These are phyloP conservation scores for Raphidocelis subcapitata DNA, from an alignment of 139 green algal species.

Conservation along the genomic window DNA sequence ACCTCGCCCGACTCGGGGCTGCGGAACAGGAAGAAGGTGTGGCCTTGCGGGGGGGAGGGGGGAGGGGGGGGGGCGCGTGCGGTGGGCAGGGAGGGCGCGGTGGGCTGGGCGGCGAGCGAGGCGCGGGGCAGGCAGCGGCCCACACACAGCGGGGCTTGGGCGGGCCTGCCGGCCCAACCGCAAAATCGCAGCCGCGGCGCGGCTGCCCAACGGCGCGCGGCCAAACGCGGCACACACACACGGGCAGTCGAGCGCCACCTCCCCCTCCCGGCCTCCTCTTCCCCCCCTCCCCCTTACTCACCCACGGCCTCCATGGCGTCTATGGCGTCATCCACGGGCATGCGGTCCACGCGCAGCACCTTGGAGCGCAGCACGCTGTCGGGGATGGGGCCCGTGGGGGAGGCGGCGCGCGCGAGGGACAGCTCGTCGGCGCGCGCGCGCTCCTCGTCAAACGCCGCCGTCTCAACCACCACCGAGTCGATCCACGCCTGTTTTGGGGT, in stretches of 20 bases:
- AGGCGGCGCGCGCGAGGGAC: background rate
- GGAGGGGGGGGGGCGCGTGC: too few species aligned
- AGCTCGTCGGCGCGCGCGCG: conserved; percentile 23
- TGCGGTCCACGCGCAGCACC: conserved; percentile 45
- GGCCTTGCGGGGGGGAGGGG: conserved; percentile 13
- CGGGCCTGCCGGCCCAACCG: too few species aligned
- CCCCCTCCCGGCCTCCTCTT: conserved; percentile 2
- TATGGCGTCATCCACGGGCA: conserved; percentile 58
- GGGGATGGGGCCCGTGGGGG: conserved; percentile 10
- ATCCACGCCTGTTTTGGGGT: conserved; percentile 20
- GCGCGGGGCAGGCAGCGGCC: too few species aligned
- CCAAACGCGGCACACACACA: too few species aligned
- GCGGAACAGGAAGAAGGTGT: conserved; percentile 64
- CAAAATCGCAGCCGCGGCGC: too few species aligned
- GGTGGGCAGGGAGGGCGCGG: too few species aligned
- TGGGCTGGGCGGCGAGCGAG: too few species aligned
- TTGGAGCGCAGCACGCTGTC: conserved; percentile 39
- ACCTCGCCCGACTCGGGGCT: conserved; percentile 34
- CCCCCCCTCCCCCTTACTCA: conserved; percentile 31
- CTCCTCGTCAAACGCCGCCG: conserved; percentile 18
- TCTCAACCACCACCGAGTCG: conserved; percentile 22
- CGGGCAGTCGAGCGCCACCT: too few species aligned
- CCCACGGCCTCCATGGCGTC: conserved; percentile 57
- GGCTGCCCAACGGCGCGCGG: too few species aligned
- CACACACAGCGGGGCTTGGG: too few species aligned